Percentiles rank a stretch among this genome's conserved stretches.
Conservation (phyloP, 805 yeast species). For the Suhomyces canberraensis region DNA sequence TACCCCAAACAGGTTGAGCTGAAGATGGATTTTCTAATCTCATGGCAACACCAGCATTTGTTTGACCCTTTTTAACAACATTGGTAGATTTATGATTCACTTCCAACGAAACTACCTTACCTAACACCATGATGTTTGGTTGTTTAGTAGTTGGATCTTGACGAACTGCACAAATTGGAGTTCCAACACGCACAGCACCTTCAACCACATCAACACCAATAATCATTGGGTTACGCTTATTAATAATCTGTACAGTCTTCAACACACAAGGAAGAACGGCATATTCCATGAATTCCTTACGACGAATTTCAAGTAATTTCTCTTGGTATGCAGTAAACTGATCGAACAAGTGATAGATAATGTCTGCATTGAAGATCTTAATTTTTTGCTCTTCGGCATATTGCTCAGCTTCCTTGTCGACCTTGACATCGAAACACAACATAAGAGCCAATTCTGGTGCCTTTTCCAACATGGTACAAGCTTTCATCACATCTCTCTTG, state of each 20-base stretch:
- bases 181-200: constrained; percentile 85
- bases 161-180: constrained; percentile 94
- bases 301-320: constrained; percentile 82
- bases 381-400: constrained; percentile 93
- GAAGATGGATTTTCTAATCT: constrained; percentile 90
- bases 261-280: constrained; percentile 95
- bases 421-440: constrained; percentile 96
- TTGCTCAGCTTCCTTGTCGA: constrained; percentile 98
- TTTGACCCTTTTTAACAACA: constrained; percentile 87
- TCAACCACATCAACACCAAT: constrained; percentile 97
- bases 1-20: constrained; percentile 97
- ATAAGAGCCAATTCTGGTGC: constrained; percentile 96
- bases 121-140: constrained; percentile 67
- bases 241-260: constrained; percentile 92
- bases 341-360: constrained; percentile 95
- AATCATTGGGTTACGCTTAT: constrained; percentile 98
- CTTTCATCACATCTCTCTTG: constrained; percentile 98
- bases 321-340: constrained; percentile 89
- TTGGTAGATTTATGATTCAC: constrained; percentile 87
- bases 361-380: constrained; percentile 91
- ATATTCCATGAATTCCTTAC: constrained; percentile 80
- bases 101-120: constrained; percentile 89
- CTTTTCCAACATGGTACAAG: constrained; percentile 93
- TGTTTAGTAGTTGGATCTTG: constrained; percentile 81
- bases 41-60: constrained; percentile 98